Conservation (phyloP, 768 basidiomycete genomes). For the Macrolepiota dolichaula region DNA sequence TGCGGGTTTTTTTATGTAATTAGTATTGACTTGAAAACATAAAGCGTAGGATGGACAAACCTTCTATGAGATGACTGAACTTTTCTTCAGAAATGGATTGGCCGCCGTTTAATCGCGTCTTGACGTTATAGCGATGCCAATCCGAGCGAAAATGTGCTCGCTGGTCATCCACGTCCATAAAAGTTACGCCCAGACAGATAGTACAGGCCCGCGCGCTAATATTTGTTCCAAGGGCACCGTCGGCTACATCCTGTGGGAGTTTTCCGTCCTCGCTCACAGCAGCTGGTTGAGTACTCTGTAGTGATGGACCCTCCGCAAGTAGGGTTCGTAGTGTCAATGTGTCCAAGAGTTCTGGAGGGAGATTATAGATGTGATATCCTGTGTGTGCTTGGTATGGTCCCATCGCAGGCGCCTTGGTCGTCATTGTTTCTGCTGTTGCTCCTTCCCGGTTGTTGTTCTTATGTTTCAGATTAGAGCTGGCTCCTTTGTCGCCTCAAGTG, state of each 20-base stretch:
- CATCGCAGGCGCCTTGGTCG: no score
- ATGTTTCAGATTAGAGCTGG: not conserved
- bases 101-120: conserved; percentile 65
- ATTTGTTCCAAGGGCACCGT: conserved; percentile 27
- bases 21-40: not conserved
- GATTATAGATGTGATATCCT: conserved; percentile 61
- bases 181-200: conserved; percentile 66
- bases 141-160: conserved; percentile 87
- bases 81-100: conserved; percentile 62
- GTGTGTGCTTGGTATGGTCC: not conserved
- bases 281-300: conserved; percentile 30
- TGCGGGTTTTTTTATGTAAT: conserved; percentile 24
- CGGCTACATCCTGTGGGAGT: not conserved
- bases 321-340: conserved; percentile 68
- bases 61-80: conserved; percentile 79
- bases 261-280: not conserved
- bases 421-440: no score
- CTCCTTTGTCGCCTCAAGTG: not conserved
- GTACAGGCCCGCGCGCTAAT: conserved; percentile 59
- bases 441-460: no score
- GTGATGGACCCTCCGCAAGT: conserved; percentile 32
- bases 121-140: conserved; percentile 98
- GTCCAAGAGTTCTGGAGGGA: conserved; percentile 67
- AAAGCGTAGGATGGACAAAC: conserved; percentile 36
- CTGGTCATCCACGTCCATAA: conserved; percentile 78